Evolutionary conservation across 2,329 filamentous ascomycete genomes (phyloP).

Genomic region (Zopfia rhizophila): DNA sequence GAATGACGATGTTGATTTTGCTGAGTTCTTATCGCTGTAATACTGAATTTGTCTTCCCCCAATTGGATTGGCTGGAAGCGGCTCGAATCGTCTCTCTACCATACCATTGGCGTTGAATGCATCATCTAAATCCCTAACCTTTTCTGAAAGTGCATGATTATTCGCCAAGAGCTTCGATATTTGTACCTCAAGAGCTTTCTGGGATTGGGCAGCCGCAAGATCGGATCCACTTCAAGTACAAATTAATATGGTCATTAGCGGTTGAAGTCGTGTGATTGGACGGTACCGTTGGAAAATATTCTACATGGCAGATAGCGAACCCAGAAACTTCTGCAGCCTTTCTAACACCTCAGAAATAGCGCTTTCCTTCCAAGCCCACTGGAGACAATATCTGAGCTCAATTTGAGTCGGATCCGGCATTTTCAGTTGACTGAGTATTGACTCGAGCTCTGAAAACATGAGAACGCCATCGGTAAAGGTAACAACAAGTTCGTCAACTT

Average conservation of each 20-base stretch:
- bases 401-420: background rate
- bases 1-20: no score
- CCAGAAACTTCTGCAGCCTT: constrained; percentile 9
- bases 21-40: no score
- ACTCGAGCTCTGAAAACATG: constrained; percentile 13
- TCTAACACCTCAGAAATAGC: constrained; percentile 6
- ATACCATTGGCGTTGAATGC: constrained; percentile 8
- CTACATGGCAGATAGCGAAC: constrained; percentile 10
- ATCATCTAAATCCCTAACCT: constrained; percentile 13
- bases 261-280: no score
- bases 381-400: constrained; percentile 1
- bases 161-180: constrained; percentile 3
- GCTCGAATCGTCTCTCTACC: background rate
- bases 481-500: constrained; percentile 12
- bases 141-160: constrained; percentile 10
- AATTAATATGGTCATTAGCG: no score
- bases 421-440: constrained; percentile 4
- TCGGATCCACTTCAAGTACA: constrained; percentile 4
- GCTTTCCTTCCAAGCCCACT: constrained; percentile 11
- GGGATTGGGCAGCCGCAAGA: constrained; percentile 9
- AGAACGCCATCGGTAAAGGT: constrained; percentile 13
- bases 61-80: no score
- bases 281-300: constrained; percentile 18
- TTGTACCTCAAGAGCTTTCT: constrained; percentile 5
- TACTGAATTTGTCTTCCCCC: no score